phyloP scores from a whole-genome alignment of 495 filamentous ascomycete genomes.

The Tuber microsphaerosporum region DNA sequence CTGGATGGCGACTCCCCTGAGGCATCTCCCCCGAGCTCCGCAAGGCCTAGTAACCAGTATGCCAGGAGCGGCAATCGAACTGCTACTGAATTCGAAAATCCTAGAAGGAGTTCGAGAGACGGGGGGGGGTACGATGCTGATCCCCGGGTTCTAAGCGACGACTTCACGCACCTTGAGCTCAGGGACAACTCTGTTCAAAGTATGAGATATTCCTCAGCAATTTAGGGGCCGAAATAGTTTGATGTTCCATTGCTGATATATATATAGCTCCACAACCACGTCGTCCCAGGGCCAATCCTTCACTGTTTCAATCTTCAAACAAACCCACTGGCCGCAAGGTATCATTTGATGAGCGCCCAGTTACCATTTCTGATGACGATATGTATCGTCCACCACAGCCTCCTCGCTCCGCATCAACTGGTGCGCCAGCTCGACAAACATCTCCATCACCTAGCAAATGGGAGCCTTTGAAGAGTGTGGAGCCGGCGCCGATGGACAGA shows the following conservation, averaged over 20 bases:
- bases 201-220: constrained; percentile 27
- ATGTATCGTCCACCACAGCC: constrained; percentile 56
- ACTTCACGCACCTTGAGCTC: constrained; percentile 83
- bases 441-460: constrained; percentile 67
- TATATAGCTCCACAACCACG: constrained; percentile 43
- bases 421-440: constrained; percentile 36
- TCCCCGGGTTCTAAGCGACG: constrained; percentile 77
- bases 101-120: constrained; percentile 59
- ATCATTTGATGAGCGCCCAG: constrained; percentile 66
- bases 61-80: constrained; percentile 18
- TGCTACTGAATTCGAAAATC: constrained; percentile 29
- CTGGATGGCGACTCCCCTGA: constrained; percentile 64
- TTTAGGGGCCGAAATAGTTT: constrained; percentile 17
- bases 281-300: constrained; percentile 67
- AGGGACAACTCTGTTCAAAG: constrained; percentile 67
- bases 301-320: constrained; percentile 70
- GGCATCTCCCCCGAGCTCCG: constrained; percentile 30
- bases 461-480: constrained; percentile 84
- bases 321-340: constrained; percentile 58
- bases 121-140: constrained; percentile 93
- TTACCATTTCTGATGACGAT: constrained; percentile 56
- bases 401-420: constrained; percentile 42
- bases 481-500: constrained; percentile 83
- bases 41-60: constrained; percentile 32
- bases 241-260: neutral